phyloP scores from a whole-genome alignment of 108 stramenopile species.

The Aurantiochytrium sp. region DNA sequence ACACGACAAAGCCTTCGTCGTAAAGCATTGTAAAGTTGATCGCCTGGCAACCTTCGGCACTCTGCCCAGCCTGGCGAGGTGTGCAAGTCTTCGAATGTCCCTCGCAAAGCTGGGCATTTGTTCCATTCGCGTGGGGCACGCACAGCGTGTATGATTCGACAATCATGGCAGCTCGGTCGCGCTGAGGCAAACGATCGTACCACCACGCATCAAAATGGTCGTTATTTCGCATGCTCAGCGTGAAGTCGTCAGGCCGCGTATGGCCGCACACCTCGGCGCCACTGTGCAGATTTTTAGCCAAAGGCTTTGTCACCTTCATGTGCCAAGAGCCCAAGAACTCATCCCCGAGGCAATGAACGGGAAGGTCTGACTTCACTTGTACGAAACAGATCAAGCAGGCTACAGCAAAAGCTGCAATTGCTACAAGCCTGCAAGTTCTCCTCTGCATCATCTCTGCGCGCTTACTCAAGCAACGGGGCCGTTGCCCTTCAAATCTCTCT shows the following conservation, averaged over 20 bases:
- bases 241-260: neutral
- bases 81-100: neutral
- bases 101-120: neutral
- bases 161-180: neutral
- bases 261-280: neutral
- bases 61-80: neutral
- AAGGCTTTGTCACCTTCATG: neutral
- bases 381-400: too few relatives aligned
- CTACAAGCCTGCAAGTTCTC: too few relatives aligned
- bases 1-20: neutral
- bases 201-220: neutral
- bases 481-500: too few relatives aligned
- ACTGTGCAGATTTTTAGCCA: neutral
- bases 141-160: neutral
- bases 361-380: neutral
- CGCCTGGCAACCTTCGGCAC: neutral
- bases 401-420: too few relatives aligned
- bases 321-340: neutral
- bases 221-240: neutral
- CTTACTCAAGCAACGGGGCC: too few relatives aligned
- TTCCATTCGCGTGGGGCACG: neutral
- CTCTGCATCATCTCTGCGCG: too few relatives aligned
- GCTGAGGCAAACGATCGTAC: neutral
- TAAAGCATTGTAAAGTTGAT: neutral
- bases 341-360: neutral